Base-by-base conservation (phyloP, 2,329 filamentous ascomycete species). In the Blastomyces percursus region DNA sequence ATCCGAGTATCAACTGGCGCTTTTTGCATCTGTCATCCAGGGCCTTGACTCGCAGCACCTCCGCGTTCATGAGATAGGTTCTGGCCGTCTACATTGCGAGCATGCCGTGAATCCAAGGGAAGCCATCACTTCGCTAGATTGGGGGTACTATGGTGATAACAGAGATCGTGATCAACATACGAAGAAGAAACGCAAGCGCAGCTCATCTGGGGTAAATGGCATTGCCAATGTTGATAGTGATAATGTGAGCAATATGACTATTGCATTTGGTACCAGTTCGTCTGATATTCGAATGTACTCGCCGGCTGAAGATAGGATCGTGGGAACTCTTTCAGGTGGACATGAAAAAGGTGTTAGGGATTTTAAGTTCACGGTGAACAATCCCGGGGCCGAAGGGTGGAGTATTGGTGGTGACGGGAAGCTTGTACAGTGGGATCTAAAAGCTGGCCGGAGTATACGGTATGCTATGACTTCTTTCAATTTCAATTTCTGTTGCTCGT, bases 1-100 rank as follows among this genome's bases (percentile, higher is more conserved):
- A 2, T 79, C 79, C 7, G 74, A 77, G 62, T 79, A 79, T 59
- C 79, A 80, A 73, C 75, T 81, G 69, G 75, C 79, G 14, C 74
- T 82, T 46, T 82, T 82, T 70, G 80, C 80, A 24, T 82, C 80
- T 19, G 78, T 81, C 62, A 80, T 82, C 59, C 80, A 81, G 67
- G 79, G 79, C 27, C 76, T 82, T 42, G 80, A 80, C 70, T 77
- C 76, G 56, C 79, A 82, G 65, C 78, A 81, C 66, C 71, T 82
- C 61, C 78, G 80, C 63, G 78, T 82, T 60, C 80, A 82, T 70
- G 79, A 81, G 66, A 79, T 78, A 51, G 75, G 71, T 62, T 80
- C 79, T 48, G 79, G 78, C 57, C 76, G 77, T 46, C 72, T 82
- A 66, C 78, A 78, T 63, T 81, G 79, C 68, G 80, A 82, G 68